phyloP scores from a whole-genome alignment of 768 basidiomycete species.

The Cubamyces sp. region DNA sequence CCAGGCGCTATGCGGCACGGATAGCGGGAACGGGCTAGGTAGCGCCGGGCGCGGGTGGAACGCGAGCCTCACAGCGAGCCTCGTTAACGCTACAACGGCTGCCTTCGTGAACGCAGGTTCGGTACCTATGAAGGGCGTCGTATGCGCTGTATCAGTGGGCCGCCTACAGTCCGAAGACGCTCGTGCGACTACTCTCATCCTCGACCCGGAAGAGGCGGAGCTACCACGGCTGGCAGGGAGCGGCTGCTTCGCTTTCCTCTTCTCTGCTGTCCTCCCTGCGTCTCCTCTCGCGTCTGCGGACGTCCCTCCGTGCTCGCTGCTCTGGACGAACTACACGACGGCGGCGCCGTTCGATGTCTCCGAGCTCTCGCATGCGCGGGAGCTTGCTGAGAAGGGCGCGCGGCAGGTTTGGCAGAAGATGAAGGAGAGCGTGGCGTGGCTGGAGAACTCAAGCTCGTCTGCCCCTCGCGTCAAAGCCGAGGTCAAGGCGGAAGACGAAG shows the following conservation, averaged over 20 bases:
- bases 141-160: slow-evolving; percentile 68
- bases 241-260: slow-evolving; percentile 76
- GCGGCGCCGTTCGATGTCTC: slow-evolving; percentile 46
- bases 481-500: slow-evolving; percentile 9
- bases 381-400: slow-evolving; percentile 54
- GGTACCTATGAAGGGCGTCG: slow-evolving; percentile 74
- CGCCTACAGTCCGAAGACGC: slow-evolving; percentile 29
- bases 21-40: slow-evolving; percentile 30
- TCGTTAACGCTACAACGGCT: slow-evolving; percentile 72
- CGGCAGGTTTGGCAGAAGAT: slow-evolving; percentile 50
- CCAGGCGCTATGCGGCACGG: slow-evolving; percentile 53
- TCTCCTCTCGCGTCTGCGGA: slow-evolving; percentile 23
- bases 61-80: slow-evolving; percentile 57
- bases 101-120: slow-evolving; percentile 73
- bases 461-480: slow-evolving; percentile 1
- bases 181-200: slow-evolving; percentile 40
- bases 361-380: slow-evolving; percentile 45
- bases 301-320: slow-evolving; percentile 23
- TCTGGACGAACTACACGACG: slow-evolving; percentile 64
- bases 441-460: slow-evolving; percentile 20
- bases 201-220: slow-evolving; percentile 58
- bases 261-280: slow-evolving; percentile 38
- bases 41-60: slow-evolving; percentile 36
- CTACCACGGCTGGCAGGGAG: slow-evolving; percentile 40
- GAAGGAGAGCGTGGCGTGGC: slow-evolving; percentile 43